These are phyloP conservation scores for Plenodomus lindquistii DNA, from an alignment of 2,329 filamentous ascomycete genomes.

Conservation along the genomic window DNA sequence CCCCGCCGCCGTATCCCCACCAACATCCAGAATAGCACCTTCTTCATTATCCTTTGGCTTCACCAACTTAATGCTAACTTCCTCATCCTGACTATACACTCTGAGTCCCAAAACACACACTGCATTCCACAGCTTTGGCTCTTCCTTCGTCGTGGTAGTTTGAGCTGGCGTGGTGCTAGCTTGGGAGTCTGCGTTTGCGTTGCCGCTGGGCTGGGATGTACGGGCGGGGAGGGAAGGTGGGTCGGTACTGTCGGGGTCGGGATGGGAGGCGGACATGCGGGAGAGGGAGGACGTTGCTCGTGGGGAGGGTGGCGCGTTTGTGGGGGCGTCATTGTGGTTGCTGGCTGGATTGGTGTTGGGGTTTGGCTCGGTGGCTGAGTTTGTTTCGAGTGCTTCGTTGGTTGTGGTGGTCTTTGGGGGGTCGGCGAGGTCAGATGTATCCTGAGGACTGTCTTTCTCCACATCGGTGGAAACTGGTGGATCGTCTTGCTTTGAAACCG, in stretches of 20 bases:
- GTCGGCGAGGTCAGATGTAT: not conserved
- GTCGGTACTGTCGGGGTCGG: no score
- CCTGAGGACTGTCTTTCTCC: not conserved
- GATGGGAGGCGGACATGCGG: not conserved
- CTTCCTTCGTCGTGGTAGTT: conserved; percentile 9
- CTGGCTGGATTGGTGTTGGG: not conserved
- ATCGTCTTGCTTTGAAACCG: not conserved
- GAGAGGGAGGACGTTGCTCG: not conserved
- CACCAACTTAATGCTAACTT: conserved; percentile 37
- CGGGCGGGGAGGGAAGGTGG: no score
- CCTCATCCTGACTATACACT: conserved; percentile 49
- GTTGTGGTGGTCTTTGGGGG: not conserved
- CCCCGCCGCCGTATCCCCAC: conserved; percentile 36
- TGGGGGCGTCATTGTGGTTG: not conserved
- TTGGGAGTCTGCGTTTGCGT: conserved; percentile 7
- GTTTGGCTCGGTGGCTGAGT: not conserved
- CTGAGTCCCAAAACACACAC: conserved; percentile 62
- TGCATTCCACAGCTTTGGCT: conserved; percentile 59
- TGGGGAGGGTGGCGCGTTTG: not conserved
- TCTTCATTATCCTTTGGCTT: conserved; percentile 37
- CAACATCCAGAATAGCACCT: conserved; percentile 34
- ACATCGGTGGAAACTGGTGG: not conserved
- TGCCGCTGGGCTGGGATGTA: not conserved
- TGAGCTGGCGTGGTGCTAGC: conserved; percentile 1
- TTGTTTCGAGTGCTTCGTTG: not conserved